phyloP scores from a whole-genome alignment of 768 basidiomycete genomes.

The Phylloporus sp. region DNA sequence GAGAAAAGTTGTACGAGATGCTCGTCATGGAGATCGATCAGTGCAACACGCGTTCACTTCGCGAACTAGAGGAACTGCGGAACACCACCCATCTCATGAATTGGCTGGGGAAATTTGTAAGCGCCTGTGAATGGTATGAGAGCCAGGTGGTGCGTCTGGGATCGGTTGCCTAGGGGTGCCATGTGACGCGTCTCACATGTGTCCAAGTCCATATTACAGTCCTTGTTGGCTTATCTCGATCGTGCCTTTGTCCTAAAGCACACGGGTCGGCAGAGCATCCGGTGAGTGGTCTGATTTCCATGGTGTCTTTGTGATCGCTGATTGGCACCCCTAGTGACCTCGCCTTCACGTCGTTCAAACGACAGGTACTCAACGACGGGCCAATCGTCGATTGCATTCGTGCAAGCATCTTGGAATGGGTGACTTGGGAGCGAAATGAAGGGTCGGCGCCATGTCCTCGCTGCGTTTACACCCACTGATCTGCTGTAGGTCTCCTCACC shows the following conservation, averaged over 20 bases:
- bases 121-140: conserved; percentile 61
- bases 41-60: conserved; percentile 41
- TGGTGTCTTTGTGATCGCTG: background rate
- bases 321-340: conserved; percentile 40
- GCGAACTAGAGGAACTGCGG: conserved; percentile 30
- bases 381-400: conserved; percentile 43
- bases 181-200: background rate
- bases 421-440: conserved; percentile 49
- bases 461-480: background rate
- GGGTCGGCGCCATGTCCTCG: conserved; percentile 23
- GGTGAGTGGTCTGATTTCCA: conserved; percentile 33
- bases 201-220: conserved; percentile 51
- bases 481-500: conserved; percentile 34
- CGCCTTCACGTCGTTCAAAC: conserved; percentile 52
- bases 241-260: conserved; percentile 53
- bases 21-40: conserved; percentile 60
- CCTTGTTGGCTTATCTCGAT: conserved; percentile 69
- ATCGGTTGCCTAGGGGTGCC: background rate
- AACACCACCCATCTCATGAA: conserved; percentile 30
- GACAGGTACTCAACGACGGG: conserved; percentile 47
- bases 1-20: conserved; percentile 54
- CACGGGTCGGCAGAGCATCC: conserved; percentile 38
- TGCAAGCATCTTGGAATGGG: conserved; percentile 46
- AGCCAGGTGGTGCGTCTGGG: conserved; percentile 52
- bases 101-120: conserved; percentile 60